Base-by-base conservation (phyloP, 2,329 filamentous ascomycete species). In the Penicillium sclerotiorum region DNA sequence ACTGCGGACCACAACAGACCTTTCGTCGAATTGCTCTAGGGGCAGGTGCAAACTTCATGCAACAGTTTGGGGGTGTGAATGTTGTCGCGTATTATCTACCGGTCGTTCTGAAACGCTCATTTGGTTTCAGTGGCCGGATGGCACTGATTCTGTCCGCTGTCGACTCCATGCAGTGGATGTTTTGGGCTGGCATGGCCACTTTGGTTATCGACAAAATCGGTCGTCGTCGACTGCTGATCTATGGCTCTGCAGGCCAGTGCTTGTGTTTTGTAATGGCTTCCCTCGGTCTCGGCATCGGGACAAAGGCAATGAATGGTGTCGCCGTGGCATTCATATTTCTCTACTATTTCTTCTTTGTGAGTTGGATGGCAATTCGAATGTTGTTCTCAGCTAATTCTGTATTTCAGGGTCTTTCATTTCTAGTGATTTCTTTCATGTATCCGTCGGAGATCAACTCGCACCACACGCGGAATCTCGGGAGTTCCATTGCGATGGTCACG, bases 391-490 rank as follows among this genome's bases (percentile, higher is more conserved):
- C n/a, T n/a, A n/a, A n/a, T n/a, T n/a, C n/a, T n/a, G n/a, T n/a
- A n/a, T n/a, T 79, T 5, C 87, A 85, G 68, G 86, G 86, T 52
- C 81, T 82, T 3, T 83, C 81, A 45, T 87, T 86, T 52, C 1
- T 84, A 80, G 79, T 62, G 85, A 4, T 81, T 82, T 13, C 73
- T 84, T 18, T 82, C 82, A 0, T 87, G 81, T 64, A 67, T 45
- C 67, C 75, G 0, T 73, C 77, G 25, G 78, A 79, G 52, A 71
- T 77, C 62, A 77, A 5, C 21, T 57, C 62, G 76, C 76, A 64
- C 80, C 76, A n/a, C 73, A 78, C 23, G 73, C 76, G 23, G 79
- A 78, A 67, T 77, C 76, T 28, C 12, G 25, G 25, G 12, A 79
- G 78, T 57, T 76, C 78, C 1, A 65, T 78, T 13, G 75, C 75